phyloP scores from a whole-genome alignment of 208 protist species.

The Wallacemonas rigidus region DNA sequence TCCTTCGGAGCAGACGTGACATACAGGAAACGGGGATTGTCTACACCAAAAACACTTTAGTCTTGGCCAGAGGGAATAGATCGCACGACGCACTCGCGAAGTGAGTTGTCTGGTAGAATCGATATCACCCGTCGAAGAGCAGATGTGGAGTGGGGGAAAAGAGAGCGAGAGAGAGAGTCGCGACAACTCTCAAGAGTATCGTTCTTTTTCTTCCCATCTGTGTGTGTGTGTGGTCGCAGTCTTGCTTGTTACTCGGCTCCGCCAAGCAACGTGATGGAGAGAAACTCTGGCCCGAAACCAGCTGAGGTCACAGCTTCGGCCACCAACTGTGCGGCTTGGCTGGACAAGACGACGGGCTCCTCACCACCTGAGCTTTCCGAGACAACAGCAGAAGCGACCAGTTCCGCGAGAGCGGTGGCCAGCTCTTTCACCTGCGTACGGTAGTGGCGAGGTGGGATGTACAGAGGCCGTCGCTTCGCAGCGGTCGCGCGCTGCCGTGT shows the following conservation, averaged over 20 bases:
- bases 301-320: conserved; percentile 48
- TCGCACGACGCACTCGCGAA: too few relatives aligned
- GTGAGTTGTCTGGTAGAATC: too few relatives aligned
- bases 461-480: conserved; percentile 35
- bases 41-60: too few relatives aligned
- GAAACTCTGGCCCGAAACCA: conserved; percentile 60
- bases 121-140: too few relatives aligned
- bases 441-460: conserved; percentile 53
- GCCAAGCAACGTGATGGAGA: conserved; percentile 44
- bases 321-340: conserved; percentile 31
- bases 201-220: too few relatives aligned
- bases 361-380: neutral
- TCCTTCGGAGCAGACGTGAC: too few relatives aligned
- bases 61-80: too few relatives aligned
- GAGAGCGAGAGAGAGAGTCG: neutral
- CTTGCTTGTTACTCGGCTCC: neutral
- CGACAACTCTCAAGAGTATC: neutral
- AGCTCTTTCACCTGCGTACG: conserved; percentile 28
- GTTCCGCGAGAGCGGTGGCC: conserved; percentile 33
- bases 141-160: too few relatives aligned
- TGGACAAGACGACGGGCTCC: conserved; percentile 28
- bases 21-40: too few relatives aligned
- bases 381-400: conserved; percentile 23
- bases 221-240: neutral
- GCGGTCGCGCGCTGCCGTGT: conserved; percentile 31